Evolutionary conservation across 345 rosid genomes (phyloP).

Genomic region (Citrus mangshanensis): DNA sequence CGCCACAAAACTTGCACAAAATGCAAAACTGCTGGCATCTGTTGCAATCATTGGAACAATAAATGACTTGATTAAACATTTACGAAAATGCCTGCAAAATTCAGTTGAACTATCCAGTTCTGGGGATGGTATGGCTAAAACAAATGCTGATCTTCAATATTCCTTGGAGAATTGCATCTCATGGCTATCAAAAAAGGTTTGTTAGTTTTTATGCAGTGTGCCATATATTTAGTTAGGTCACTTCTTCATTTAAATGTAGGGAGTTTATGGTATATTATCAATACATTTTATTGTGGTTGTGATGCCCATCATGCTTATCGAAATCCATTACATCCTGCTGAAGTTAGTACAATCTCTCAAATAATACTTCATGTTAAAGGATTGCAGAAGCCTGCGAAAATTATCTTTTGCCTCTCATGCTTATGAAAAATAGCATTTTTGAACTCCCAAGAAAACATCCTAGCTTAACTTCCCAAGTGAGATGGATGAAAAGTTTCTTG

Average conservation of each 20-base stretch:
- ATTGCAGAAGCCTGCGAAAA: background rate
- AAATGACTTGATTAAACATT: slow-evolving; percentile 71
- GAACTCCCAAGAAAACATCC: background rate
- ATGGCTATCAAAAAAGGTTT: slow-evolving; percentile 71
- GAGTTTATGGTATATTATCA: background rate
- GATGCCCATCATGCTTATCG: background rate
- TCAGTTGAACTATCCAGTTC: slow-evolving; percentile 47
- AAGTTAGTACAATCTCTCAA: background rate
- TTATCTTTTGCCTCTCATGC: background rate
- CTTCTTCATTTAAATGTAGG: background rate
- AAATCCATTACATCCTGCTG: background rate
- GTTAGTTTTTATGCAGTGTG: background rate
- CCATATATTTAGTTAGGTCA: background rate
- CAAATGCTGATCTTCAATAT: slow-evolving; percentile 53
- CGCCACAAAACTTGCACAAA: slow-evolving; percentile 51
- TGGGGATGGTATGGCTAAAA: slow-evolving; percentile 32
- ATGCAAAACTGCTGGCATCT: slow-evolving; percentile 65
- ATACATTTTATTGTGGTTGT: background rate
- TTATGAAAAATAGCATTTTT: background rate
- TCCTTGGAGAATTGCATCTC: slow-evolving; percentile 77
- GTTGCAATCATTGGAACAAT: slow-evolving; percentile 59
- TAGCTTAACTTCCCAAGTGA: background rate
- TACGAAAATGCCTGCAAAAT: slow-evolving; percentile 76
- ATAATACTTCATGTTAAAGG: background rate
- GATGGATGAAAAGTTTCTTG: background rate